These are phyloP conservation scores for Fusarium solani-melongenae DNA, from an alignment of 2,329 filamentous ascomycete species.

Conservation along the genomic window DNA sequence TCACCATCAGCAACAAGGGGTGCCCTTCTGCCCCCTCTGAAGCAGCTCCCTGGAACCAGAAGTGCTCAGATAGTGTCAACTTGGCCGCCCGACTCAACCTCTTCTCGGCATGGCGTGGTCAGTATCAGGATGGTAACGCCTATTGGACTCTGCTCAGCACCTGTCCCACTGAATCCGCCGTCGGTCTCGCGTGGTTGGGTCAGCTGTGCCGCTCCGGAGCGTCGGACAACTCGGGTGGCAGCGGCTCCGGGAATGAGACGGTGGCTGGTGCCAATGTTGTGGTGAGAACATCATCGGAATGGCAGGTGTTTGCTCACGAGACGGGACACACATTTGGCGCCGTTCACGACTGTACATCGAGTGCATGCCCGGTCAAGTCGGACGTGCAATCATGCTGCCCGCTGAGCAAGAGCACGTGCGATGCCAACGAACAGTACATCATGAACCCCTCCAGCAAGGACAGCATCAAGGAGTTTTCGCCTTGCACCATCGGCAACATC, in stretches of 20 bases:
- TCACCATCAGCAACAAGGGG: slow-evolving; percentile 79
- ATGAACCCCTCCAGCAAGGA: slow-evolving; percentile 92
- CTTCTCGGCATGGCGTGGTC: slow-evolving; percentile 90
- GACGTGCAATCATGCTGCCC: slow-evolving; percentile 79
- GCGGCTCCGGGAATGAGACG: slow-evolving; percentile 69
- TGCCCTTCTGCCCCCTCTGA: slow-evolving; percentile 78
- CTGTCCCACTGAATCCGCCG: slow-evolving; percentile 84
- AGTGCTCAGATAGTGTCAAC: slow-evolving; percentile 70
- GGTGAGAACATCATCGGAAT: slow-evolving; percentile 83
- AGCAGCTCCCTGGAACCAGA: slow-evolving; percentile 85
- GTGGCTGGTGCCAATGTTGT: slow-evolving; percentile 92
- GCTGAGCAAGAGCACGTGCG: slow-evolving; percentile 72
- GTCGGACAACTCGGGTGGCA: slow-evolving; percentile 60
- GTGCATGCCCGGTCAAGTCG: slow-evolving; percentile 74
- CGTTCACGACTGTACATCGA: slow-evolving; percentile 86
- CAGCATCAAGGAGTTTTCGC: slow-evolving; percentile 82
- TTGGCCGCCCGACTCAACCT: slow-evolving; percentile 85
- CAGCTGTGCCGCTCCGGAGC: slow-evolving; percentile 79
- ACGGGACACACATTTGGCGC: slow-evolving; percentile 95
- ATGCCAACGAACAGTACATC: slow-evolving; percentile 83
- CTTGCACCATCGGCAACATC: slow-evolving; percentile 92
- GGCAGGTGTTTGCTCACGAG: slow-evolving; percentile 97
- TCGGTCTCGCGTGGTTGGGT: slow-evolving; percentile 93
- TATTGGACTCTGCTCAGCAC: slow-evolving; percentile 92
- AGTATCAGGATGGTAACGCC: slow-evolving; percentile 81